Evolutionary conservation across 129 eudicot genomes (phyloP).

Genomic region (Escallonia rubra): DNA sequence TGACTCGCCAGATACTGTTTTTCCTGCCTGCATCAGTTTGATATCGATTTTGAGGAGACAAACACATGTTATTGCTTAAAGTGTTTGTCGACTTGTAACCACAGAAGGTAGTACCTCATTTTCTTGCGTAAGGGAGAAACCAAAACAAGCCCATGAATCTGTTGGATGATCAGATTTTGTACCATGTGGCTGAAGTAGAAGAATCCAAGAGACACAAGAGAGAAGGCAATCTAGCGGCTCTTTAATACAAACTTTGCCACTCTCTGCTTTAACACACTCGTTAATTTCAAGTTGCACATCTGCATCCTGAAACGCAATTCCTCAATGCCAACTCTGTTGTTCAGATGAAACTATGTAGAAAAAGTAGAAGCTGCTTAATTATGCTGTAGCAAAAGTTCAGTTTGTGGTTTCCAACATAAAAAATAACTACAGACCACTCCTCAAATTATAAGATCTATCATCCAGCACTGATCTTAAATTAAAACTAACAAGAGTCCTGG

Average conservation of each 20-base stretch:
- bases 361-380: background rate
- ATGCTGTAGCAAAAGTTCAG: background rate
- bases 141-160: conserved; percentile 60
- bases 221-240: conserved; percentile 81
- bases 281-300: conserved; percentile 30
- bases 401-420: too few species aligned
- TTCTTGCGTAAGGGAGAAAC: conserved; percentile 83
- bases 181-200: conserved; percentile 66
- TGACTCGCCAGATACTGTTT: conserved; percentile 38
- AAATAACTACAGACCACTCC: background rate
- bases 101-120: conserved; percentile 38
- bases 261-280: conserved; percentile 48
- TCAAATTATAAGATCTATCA: background rate
- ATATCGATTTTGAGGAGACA: conserved; percentile 3
- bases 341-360: background rate
- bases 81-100: background rate
- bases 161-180: conserved; percentile 36
- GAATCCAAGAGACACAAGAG: conserved; percentile 77
- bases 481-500: background rate
- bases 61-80: background rate
- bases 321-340: conserved; percentile 9
- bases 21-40: conserved; percentile 48
- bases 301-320: conserved; percentile 52
- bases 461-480: background rate
- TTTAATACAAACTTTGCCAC: conserved; percentile 39